Evolutionary conservation across 306 rosid genomes (phyloP).

Genomic region (Rubus idaeus): DNA sequence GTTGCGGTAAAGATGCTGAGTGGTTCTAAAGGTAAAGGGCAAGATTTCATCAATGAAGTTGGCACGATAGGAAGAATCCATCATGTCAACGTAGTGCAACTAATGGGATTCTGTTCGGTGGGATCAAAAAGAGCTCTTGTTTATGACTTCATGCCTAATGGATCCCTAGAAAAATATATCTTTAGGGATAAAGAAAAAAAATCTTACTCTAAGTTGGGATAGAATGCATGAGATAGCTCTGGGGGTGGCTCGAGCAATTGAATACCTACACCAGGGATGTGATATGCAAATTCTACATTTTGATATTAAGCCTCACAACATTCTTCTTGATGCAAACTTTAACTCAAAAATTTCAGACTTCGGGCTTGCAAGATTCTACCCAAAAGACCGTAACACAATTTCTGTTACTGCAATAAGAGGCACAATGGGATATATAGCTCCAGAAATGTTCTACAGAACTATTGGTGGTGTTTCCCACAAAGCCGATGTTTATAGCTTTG

Average conservation of each 20-base stretch:
- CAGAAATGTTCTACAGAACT: constrained; percentile 14
- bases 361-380: constrained; percentile 15
- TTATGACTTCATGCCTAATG: constrained; percentile 16
- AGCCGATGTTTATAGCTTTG: constrained; percentile 19
- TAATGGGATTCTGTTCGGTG: neutral
- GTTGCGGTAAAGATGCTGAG: constrained; percentile 20
- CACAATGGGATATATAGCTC: constrained; percentile 19
- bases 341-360: constrained; percentile 12
- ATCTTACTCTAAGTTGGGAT: neutral
- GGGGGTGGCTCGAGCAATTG: neutral
- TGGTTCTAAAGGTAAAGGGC: constrained; percentile 10
- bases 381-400: neutral
- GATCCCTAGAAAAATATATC: constrained; percentile 8
- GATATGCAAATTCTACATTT: constrained; percentile 18
- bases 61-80: constrained; percentile 16
- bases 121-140: constrained; percentile 14
- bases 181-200: neutral
- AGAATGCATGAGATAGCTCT: constrained; percentile 12
- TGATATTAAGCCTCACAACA: constrained; percentile 21
- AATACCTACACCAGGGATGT: constrained; percentile 21
- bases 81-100: constrained; percentile 20
- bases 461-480: constrained; percentile 1
- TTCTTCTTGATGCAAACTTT: neutral
- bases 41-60: constrained; percentile 17
- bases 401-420: constrained; percentile 10